These are phyloP conservation scores for Dillenia turbinata DNA, from an alignment of 164 flowering plant genomes.

Conservation along the genomic window DNA sequence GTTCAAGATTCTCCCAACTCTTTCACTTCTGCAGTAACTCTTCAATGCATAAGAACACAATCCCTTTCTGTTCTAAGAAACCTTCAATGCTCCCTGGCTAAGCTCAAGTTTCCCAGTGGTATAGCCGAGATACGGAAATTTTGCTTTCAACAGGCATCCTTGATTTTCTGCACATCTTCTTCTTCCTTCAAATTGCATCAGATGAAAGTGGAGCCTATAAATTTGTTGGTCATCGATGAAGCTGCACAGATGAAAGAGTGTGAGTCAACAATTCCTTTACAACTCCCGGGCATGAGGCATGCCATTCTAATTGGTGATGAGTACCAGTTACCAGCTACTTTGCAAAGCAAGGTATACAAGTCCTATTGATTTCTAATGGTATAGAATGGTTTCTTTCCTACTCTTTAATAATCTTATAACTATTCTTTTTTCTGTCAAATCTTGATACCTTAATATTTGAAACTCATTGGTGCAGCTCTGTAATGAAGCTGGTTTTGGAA, in stretches of 20 bases:
- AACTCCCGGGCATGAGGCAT: constrained; percentile 31
- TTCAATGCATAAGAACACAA: neutral
- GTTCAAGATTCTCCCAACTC: neutral
- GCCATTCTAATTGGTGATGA: constrained; percentile 54
- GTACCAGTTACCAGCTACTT: constrained; percentile 48
- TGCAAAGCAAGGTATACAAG: constrained; percentile 38
- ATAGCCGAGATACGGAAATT: constrained; percentile 11
- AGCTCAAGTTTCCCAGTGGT: constrained; percentile 24
- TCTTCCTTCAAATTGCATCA: constrained; percentile 20
- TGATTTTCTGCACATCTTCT: constrained; percentile 51
- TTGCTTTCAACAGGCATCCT: constrained; percentile 21
- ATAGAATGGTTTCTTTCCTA: no score
- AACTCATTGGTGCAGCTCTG: constrained; percentile 19
- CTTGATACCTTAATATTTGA: neutral
- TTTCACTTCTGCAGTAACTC: neutral
- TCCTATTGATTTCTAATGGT: neutral
- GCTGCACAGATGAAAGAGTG: constrained; percentile 59
- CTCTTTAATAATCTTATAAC: neutral
- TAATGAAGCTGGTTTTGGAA: constrained; percentile 39
- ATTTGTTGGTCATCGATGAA: constrained; percentile 46
- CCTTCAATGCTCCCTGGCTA: constrained; percentile 23
- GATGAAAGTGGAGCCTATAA: constrained; percentile 10
- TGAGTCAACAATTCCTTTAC: constrained; percentile 50
- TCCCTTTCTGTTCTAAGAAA: constrained; percentile 20
- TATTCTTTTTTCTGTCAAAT: neutral